Evolutionary conservation across 1,284 basidiomycete species (phyloP), one percentile per base, ranked within the genome.

Genomic region (Cutaneotrichosporon sp.): DNA sequence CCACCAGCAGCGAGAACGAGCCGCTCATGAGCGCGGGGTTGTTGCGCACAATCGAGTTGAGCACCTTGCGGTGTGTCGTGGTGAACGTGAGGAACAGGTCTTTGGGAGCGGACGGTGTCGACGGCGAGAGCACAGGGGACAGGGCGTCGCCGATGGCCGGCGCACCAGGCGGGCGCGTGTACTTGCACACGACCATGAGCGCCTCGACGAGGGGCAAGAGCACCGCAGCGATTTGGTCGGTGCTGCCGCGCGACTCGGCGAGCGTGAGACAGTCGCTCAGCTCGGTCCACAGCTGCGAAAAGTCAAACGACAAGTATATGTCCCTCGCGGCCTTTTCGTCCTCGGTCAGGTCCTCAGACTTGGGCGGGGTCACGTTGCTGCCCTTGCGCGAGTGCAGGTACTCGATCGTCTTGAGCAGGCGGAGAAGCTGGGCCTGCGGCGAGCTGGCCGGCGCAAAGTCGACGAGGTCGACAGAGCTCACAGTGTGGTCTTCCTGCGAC

Each of bases 1-100:
- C 86, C 34, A 98, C 88, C 52, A 99, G 81, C 2, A 99, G 80
- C 14, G 93, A 91, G 80, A 99, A 99, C 1, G 92, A 96, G 12
- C 96, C 96, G 61, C 90, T 92, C 89, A 99, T 94, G 36, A 99
- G 77, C 1, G 92, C 90, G 2, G 96, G 96, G 68, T 97, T 97
- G 73, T 93, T 97, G 55, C 94, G 87, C 34, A 98, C 94, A 88
- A 98, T 97, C 56, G 92, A 80, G 72, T 97, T 97, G 56, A 98
- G 81, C 35, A 97, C 84, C 75, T 97, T 97, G 62, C 91, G 83
- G 70, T 98, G 96, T 34, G 85, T 82, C 62, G 96, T 92, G 1
- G 96, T 98, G 77, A 98, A 98, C 7, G 83, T 81, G 51, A 97
- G 85, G 73, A 98, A 98, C 22, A 92, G 79, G 59, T 93, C 89